These are phyloP conservation scores for Omphalotus guepiniiformis DNA, from an alignment of 768 basidiomycete genomes.

Conservation along the genomic window DNA sequence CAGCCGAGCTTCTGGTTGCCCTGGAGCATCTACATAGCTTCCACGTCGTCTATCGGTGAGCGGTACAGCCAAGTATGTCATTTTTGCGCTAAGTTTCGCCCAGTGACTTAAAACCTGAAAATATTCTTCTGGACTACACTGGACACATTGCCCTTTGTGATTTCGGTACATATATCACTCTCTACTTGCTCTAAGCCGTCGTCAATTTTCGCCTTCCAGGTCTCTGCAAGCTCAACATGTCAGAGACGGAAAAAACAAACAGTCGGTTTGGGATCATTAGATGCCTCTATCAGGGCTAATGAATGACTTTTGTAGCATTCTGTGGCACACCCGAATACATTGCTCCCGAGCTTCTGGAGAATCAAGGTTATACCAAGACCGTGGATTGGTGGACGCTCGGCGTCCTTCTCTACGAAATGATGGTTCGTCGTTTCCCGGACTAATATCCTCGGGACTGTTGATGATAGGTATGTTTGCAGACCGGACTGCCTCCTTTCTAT, in stretches of 20 bases:
- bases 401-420: slow-evolving; percentile 95
- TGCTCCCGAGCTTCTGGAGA: slow-evolving; percentile 93
- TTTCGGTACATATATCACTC: slow-evolving; percentile 65
- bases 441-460: too few species aligned
- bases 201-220: slow-evolving; percentile 32
- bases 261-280: slow-evolving; percentile 47
- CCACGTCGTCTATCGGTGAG: slow-evolving; percentile 95
- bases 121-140: slow-evolving; percentile 95
- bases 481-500: slow-evolving; percentile 97
- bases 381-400: slow-evolving; percentile 99
- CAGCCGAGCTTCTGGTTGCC: slow-evolving; percentile 93
- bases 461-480: slow-evolving; percentile 39
- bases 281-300: too few species aligned
- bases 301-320: slow-evolving; percentile 60
- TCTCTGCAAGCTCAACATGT: slow-evolving; percentile 96
- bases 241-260: slow-evolving; percentile 95
- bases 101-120: slow-evolving; percentile 96
- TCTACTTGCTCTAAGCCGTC: background rate
- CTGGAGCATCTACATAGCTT: slow-evolving; percentile 95
- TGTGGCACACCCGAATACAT: slow-evolving; percentile 99
- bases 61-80: too few species aligned
- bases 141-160: slow-evolving; percentile 98
- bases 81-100: background rate
- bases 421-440: slow-evolving; percentile 41
- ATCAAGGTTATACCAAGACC: slow-evolving; percentile 95